Evolutionary conservation across 2,329 filamentous ascomycete genomes (phyloP), one percentile per base, ranked within the genome.

Genomic region (Fusarium sp.): DNA sequence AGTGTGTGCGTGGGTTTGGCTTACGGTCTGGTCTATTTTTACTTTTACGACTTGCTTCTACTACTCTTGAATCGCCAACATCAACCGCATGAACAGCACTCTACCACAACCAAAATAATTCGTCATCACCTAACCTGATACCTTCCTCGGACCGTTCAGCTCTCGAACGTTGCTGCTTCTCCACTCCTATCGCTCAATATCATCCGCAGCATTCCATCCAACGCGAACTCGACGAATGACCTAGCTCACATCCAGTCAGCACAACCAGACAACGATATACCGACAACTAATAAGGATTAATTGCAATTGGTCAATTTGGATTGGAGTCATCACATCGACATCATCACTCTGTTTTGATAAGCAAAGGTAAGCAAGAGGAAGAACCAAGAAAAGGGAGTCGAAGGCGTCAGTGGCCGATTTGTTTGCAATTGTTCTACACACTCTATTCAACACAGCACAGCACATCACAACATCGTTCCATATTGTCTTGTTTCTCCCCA

Each of bases 191-290:
- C 63, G 41, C 56, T 42, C 45, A 67, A 62, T 52, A 49, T 42
- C 48, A 58, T 57, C 57, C 29, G 39, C 66, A 55, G 60, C 72
- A 74, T 72, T 70, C 69, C 69, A 65, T 73, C 55, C 45, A 60
- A 54, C 41, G 37, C 25, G 41, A 42, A 63, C 44, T 71, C 44
- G 62, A 63, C 67, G 60, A 70, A 66, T 69, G 51, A 58, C 44
- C 52, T 63, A 66, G 72, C 55, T 69, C 56, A 57, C 45, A 38
- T 37, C 25, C 42, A 29, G 59, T 66, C 61, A 49, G 45, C 61
- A 66, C 37, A 56, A 67, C 69, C 16, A 68, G 21, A 70, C 62
- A 60, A 73, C 70, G 52, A 72, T 39, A 64, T 51, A 56, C 63
- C 66, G 60, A 70, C 61, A n/a, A 54, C 37, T 55, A 29, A 41